Percentiles rank a stretch among this genome's conserved stretches.
Evolutionary conservation across 345 rosid species (phyloP).

Genomic region (Anastatica hierochuntica): DNA sequence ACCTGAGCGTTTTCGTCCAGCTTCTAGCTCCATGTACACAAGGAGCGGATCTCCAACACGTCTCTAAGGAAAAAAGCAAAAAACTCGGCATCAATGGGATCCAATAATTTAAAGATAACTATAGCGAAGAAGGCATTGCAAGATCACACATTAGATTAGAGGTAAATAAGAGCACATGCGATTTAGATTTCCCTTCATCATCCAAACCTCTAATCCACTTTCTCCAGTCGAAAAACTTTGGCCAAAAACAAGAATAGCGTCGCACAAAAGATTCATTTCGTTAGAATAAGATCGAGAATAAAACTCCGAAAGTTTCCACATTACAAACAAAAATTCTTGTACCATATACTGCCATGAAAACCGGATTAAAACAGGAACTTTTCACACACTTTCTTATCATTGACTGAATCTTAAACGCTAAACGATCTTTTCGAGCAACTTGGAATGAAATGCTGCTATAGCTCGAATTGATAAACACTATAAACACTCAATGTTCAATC

Average conservation of each 20-base stretch:
- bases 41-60: slow-evolving; percentile 74
- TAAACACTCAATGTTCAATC: not conserved
- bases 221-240: too few species aligned
- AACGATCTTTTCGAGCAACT: too few species aligned
- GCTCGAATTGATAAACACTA: too few species aligned
- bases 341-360: not conserved
- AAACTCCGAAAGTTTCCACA: not conserved
- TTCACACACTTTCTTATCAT: not conserved
- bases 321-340: not conserved
- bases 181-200: not conserved
- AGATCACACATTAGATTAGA: too few species aligned
- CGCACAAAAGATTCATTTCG: not conserved
- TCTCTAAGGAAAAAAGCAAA: too few species aligned
- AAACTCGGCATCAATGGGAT: too few species aligned
- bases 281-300: not conserved
- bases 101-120: too few species aligned
- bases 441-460: too few species aligned
- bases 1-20: slow-evolving; percentile 78
- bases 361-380: not conserved
- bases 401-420: not conserved
- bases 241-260: too few species aligned
- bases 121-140: too few species aligned
- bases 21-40: slow-evolving; percentile 91
- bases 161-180: too few species aligned
- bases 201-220: not conserved